These are phyloP conservation scores for Claviceps monticola DNA, from an alignment of 2,329 filamentous ascomycete species.

Conservation along the genomic window DNA sequence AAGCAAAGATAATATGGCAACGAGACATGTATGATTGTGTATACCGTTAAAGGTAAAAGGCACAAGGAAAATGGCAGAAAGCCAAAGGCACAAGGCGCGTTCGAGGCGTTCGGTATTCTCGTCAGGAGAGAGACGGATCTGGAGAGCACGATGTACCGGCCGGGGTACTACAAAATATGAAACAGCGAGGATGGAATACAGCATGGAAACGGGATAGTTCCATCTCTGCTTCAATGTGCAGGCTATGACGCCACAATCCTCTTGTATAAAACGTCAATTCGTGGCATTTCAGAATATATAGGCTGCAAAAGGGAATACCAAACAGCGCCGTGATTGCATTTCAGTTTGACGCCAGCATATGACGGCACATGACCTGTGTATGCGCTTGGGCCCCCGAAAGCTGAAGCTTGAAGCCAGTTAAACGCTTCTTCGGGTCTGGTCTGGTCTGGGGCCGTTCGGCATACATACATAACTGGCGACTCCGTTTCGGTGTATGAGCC, in stretches of 20 bases:
- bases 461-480: background rate
- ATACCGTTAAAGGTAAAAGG: background rate
- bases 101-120: background rate
- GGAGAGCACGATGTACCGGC: background rate
- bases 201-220: background rate
- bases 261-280: background rate
- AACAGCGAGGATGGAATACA: background rate
- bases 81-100: background rate
- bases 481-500: background rate
- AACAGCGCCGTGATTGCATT: background rate
- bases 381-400: no score
- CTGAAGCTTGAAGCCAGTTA: background rate
- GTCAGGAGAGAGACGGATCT: background rate
- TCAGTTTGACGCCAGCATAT: no score
- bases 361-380: no score
- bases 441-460: background rate
- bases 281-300: background rate
- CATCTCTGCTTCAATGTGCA: background rate
- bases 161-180: background rate
- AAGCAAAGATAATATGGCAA: background rate
- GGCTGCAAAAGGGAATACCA: background rate
- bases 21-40: background rate
- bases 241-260: background rate
- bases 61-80: no score
- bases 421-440: background rate